Base-by-base conservation (phyloP, 2,329 filamentous ascomycete species). In the Arthrobotrys iridis region DNA sequence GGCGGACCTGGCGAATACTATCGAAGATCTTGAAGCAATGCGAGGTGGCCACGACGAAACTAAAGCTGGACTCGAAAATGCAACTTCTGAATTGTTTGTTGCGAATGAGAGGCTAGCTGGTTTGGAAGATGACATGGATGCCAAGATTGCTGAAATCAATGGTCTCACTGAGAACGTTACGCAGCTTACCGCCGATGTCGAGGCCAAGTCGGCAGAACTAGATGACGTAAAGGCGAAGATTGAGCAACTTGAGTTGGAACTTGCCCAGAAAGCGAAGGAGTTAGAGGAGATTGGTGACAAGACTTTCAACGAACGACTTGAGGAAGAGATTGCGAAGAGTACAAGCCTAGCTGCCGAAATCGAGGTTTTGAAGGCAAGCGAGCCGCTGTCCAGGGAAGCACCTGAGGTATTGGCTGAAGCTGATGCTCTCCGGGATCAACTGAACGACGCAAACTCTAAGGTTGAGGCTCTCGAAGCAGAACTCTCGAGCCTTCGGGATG, bases 311-410 rank as follows among this genome's bases (percentile, higher is more conserved):
- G 63, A 75, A 28, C 41, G 63, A 45, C 63, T 75, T 15, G 71
- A 68, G 45, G 71, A 75, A 45, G 71, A 75, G 48, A 75, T 75
- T 58, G 71, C 71, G 20, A 68, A 64, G 63, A 75, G 63, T 30
- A 46, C 63, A 13, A 50, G 58, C 18, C 40, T 75, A 8, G 71
- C 71, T 20, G 71, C 71, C 11, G 71, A 75, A 41, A 75, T 75
- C 18, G 71, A 75, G 22, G 48, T 68, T 22, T 30, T 75, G 15
- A 75, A 75, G 48, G 63, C 71, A 6, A 75, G 45, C 13, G 71
- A 75, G 45, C 33, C 60, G 13, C n/a, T 64, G 7, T 52, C 71
- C 20, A 22, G 71, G 13, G 71, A 75, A 18, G 57, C 45, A 13
- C 57, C 71, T 3, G 71, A 75, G 28, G 46, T 24, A 6, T 52